Base-by-base conservation (phyloP, 108 stramenopile genomes). In the Discostella pseudostelligera region DNA sequence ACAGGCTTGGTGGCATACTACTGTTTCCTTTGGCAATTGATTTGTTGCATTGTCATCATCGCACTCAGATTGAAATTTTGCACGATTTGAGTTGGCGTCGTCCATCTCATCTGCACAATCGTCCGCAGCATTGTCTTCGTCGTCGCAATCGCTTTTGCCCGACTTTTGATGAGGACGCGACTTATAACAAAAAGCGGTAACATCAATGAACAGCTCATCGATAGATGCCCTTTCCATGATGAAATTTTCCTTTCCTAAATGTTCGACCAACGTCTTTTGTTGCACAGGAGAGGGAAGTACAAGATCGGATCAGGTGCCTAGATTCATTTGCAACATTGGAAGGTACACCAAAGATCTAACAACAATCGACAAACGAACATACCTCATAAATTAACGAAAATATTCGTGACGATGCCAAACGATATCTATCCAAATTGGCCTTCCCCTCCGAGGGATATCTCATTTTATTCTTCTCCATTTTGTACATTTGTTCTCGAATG, bases 131-230 rank as follows among this genome's bases (percentile, higher is more conserved):
- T 7, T 62, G 67, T 61, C 65, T 17, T 10, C 37, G 28, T 43
- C 56, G 43, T 39, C 55, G 29, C 63, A 25, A 35, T 60, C 53
- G 26, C 9, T 53, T 17, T 39, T 72, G 11, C 28, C 16, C 19
- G 14, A 47, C 32, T 58, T 40, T 3, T 67, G 13, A 42, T 2
- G 32, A 9, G 19, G 28, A n/a, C 24, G 11, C 16, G 58, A 45
- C 13, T 69, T 21, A 60, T 83, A 82, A 58, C 88, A 92, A 48
- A 77, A 83, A 8, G 74, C 62, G 6, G 87, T 87, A n/a, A 94
- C 84, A 71, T 94, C 92, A 12, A 94, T 69, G 49, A 87, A 94
- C 37, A 94, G 78, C 57, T 94, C 92, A 71, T 94, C 92, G 58
- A 94, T 90, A 1, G 83, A 84, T 0, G 92, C 92, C 47, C 85